Evolutionary conservation across 495 filamentous ascomycete species (phyloP).

Genomic region (Durotheca rogersii): DNA sequence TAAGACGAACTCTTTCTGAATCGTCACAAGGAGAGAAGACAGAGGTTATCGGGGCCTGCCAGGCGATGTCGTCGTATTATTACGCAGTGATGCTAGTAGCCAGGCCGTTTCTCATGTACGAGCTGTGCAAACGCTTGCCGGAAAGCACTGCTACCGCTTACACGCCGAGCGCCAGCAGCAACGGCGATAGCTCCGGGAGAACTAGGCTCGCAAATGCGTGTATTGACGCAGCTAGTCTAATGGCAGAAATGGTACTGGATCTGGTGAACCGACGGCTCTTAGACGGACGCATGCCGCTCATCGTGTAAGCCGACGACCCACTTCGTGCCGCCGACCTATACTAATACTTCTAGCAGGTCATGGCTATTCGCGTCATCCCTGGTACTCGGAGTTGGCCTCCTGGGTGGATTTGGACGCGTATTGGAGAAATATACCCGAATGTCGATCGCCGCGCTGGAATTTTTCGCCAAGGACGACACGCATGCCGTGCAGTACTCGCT

Average conservation of each 20-base stretch:
- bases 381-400: conserved; percentile 46
- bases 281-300: conserved; percentile 41
- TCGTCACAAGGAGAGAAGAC: conserved; percentile 10
- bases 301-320: conserved; percentile 39
- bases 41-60: conserved; percentile 42
- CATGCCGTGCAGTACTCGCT: conserved; percentile 49
- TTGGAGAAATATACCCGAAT: conserved; percentile 45
- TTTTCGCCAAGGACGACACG: conserved; percentile 43
- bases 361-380: conserved; percentile 52
- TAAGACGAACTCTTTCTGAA: conserved; percentile 36
- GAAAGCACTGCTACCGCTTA: conserved; percentile 23
- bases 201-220: conserved; percentile 49
- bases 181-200: conserved; percentile 31
- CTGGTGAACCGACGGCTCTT: conserved; percentile 36
- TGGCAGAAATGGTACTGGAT: conserved; percentile 42
- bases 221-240: conserved; percentile 49
- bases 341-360: conserved; percentile 29
- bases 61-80: conserved; percentile 46
- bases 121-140: conserved; percentile 42
- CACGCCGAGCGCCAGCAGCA: not conserved
- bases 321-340: not conserved
- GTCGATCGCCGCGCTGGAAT: conserved; percentile 44
- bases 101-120: conserved; percentile 50
- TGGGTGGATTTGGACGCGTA: conserved; percentile 47
- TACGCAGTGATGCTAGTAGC: conserved; percentile 51